Evolutionary conservation across 2,329 filamentous ascomycete genomes (phyloP).

Genomic region (Sporothrix inflata): DNA sequence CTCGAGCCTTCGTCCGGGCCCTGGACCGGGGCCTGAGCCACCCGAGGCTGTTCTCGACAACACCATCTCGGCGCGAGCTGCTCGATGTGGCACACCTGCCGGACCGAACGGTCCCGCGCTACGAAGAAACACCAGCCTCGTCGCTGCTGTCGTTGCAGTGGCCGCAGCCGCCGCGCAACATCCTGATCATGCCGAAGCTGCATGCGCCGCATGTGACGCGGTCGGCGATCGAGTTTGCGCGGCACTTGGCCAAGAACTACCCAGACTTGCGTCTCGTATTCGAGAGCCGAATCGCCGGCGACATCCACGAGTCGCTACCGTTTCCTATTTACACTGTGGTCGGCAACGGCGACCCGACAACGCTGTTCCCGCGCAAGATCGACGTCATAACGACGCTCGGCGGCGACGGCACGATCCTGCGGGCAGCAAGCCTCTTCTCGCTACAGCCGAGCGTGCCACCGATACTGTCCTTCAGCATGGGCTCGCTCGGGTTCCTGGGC

Average conservation of each 20-base stretch:
- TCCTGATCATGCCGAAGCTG: constrained; percentile 63
- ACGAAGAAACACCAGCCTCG: constrained; percentile 61
- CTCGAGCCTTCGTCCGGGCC: background rate
- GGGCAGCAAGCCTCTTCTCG: constrained; percentile 84
- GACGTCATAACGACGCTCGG: constrained; percentile 90
- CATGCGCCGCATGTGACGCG: constrained; percentile 57
- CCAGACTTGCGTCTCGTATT: constrained; percentile 80
- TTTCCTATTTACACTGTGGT: constrained; percentile 72
- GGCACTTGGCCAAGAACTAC: constrained; percentile 79
- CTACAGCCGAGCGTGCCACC: constrained; percentile 81
- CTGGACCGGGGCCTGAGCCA: background rate
- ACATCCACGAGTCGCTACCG: constrained; percentile 69
- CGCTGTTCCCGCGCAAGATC: constrained; percentile 73
- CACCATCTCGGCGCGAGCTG: constrained; percentile 51
- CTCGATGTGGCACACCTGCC: constrained; percentile 55
- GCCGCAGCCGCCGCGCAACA: constrained; percentile 58
- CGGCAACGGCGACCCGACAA: constrained; percentile 46
- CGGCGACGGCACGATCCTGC: constrained; percentile 88
- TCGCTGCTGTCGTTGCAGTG: constrained; percentile 60
- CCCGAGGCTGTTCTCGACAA: constrained; percentile 54
- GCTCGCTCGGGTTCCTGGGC: constrained; percentile 88
- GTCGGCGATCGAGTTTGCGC: constrained; percentile 60
- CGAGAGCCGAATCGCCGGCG: constrained; percentile 72
- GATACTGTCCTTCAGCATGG: constrained; percentile 95
- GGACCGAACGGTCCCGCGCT: constrained; percentile 63